Evolutionary conservation across 345 rosid genomes (phyloP), one percentile per base, ranked within the genome.

Genomic region (Eucalyptus camaldulensis): DNA sequence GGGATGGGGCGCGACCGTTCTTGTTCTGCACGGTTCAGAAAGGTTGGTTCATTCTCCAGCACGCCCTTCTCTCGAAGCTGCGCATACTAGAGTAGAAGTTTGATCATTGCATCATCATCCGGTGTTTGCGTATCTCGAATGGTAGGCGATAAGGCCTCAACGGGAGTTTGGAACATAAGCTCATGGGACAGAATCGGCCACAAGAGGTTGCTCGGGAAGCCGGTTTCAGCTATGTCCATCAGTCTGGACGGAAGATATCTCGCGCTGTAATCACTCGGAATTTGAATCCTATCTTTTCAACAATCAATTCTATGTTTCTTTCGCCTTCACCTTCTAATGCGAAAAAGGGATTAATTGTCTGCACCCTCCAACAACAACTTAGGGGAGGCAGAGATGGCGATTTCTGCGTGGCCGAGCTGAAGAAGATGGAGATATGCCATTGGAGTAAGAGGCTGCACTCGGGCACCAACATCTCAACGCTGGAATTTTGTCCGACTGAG

Each of bases 211-310:
- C 95, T 96, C 72, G 95, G 88, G 90, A 98, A 98, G 92, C 93
- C 95, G 49, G 99, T 95, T 62, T 93, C 96, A 12, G 88, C 94
- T 31, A 95, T 98, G 98, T 95, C 98, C 37, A 90, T 97, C 91
- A 96, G 99, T 93, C 89, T 92, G 91, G 98, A 97, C 72, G 99
- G 99, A 65, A 98, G 95, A 94, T 98, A 97, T 91, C 96, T 98
- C 90, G 97, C 98, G 85, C 88, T 93, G 99, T 98, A 92, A 95
- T 98, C 45, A 72, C 49, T 87, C 8, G 5, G 43, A 72, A 43
- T 14, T 47, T 10, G 15, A 40, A 76, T 33, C 37, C 45, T 10
- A 19, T 21, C 81, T 37, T 72, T 72, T 37, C 45, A 5, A 19
- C 24, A 6, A 17, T 62, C 81, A 37, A 72, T 76, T 19, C 47